These are phyloP conservation scores for Ichthyophonus hoferi DNA, from an alignment of 208 protist genomes.

Conservation along the genomic window DNA sequence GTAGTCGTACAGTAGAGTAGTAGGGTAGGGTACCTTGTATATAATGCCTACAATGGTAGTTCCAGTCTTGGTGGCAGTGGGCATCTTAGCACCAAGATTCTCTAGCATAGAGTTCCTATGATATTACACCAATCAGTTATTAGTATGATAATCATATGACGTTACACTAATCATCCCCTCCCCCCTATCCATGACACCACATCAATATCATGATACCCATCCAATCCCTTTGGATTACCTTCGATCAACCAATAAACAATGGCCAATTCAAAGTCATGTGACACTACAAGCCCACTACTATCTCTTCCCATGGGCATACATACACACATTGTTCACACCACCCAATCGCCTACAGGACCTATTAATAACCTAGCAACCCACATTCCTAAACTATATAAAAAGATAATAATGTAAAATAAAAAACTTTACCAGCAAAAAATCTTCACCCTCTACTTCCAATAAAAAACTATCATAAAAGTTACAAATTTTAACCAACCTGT, in stretches of 20 bases:
- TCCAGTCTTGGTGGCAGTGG: slow-evolving; percentile 9
- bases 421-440: too few species aligned
- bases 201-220: background rate
- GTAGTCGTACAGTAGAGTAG: too few species aligned
- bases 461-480: too few species aligned
- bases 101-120: background rate
- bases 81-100: background rate
- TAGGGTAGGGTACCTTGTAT: too few species aligned
- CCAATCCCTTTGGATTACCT: too few species aligned
- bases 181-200: background rate
- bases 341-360: too few species aligned
- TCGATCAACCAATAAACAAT: background rate
- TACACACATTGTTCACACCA: too few species aligned
- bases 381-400: too few species aligned
- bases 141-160: background rate
- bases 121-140: background rate
- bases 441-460: too few species aligned
- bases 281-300: background rate
- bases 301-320: background rate
- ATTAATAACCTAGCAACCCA: too few species aligned
- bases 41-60: slow-evolving; percentile 33
- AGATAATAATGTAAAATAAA: too few species aligned
- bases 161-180: background rate
- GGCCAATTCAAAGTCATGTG: background rate
- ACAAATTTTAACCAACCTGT: too few species aligned